phyloP scores from a whole-genome alignment of 306 rosid genomes.

The Quercus engelmannii region DNA sequence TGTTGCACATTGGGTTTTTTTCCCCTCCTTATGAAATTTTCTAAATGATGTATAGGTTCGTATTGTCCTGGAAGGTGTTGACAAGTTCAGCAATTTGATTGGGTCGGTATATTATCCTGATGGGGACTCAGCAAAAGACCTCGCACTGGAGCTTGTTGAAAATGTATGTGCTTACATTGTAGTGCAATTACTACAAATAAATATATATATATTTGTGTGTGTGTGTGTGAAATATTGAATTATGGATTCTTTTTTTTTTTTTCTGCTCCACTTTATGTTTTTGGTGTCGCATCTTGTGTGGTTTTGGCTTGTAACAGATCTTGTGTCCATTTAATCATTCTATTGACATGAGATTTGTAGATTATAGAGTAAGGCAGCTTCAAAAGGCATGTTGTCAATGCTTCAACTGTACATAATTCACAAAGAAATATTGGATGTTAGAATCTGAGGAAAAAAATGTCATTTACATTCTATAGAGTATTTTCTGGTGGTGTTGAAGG shows the following conservation, averaged over 20 bases:
- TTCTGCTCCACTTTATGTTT: neutral
- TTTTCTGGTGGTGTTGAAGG: neutral
- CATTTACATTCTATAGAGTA: neutral
- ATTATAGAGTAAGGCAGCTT: neutral
- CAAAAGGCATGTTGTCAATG: neutral
- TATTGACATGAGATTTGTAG: neutral
- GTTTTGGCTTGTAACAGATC: slow-evolving; percentile 7
- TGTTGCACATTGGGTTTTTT: slow-evolving; percentile 1
- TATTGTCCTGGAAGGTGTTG: slow-evolving; percentile 90
- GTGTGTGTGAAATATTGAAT: neutral
- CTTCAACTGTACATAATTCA: neutral
- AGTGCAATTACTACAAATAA: slow-evolving; percentile 11
- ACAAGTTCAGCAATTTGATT: slow-evolving; percentile 93
- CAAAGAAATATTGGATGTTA: neutral
- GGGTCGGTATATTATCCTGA: slow-evolving; percentile 94
- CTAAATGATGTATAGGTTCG: slow-evolving; percentile 68
- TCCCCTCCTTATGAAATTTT: slow-evolving; percentile 9
- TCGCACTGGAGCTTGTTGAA: slow-evolving; percentile 92
- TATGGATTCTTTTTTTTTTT: neutral
- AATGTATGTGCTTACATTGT: slow-evolving; percentile 44
- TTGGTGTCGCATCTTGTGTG: slow-evolving; percentile 15
- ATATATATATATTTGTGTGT: neutral
- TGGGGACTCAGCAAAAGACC: slow-evolving; percentile 88
- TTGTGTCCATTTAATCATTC: neutral
- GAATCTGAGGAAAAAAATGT: neutral